Evolutionary conservation across 139 green algal genomes (phyloP).

Genomic region (Auxenochlorella pyrenoidosa): DNA sequence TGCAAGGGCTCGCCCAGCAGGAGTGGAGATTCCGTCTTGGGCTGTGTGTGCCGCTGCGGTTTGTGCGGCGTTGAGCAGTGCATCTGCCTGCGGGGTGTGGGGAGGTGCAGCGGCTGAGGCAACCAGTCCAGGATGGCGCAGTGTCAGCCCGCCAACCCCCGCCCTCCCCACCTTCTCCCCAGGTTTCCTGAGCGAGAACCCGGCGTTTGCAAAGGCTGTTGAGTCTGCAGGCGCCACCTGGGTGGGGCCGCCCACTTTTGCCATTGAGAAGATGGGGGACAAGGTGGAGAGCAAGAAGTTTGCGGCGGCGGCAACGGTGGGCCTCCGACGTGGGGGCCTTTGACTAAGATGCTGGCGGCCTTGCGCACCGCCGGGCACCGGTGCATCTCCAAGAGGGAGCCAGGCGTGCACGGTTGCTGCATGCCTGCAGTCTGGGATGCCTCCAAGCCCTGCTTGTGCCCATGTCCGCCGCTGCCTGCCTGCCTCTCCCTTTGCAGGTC

Average conservation of each 20-base stretch:
- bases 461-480: neutral
- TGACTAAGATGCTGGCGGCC: too few relatives aligned
- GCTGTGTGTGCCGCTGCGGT: too few relatives aligned
- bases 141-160: neutral
- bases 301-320: slow-evolving; percentile 23
- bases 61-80: too few relatives aligned
- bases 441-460: neutral
- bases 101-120: neutral
- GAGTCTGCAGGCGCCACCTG: slow-evolving; percentile 68
- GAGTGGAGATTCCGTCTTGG: too few relatives aligned
- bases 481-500: slow-evolving; percentile 4
- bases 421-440: too few relatives aligned
- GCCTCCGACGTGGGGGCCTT: neutral
- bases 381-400: too few relatives aligned
- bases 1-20: too few relatives aligned
- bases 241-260: slow-evolving; percentile 74
- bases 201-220: slow-evolving; percentile 72
- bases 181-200: slow-evolving; percentile 87
- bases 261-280: slow-evolving; percentile 73
- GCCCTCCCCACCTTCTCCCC: neutral
- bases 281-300: slow-evolving; percentile 69
- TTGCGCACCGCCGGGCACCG: too few relatives aligned
- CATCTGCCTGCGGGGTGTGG: neutral
- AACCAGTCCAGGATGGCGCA: neutral
- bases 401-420: neutral